Base-by-base conservation (phyloP, 2,329 filamentous ascomycete genomes). In the Incumbomyces delicatus region DNA sequence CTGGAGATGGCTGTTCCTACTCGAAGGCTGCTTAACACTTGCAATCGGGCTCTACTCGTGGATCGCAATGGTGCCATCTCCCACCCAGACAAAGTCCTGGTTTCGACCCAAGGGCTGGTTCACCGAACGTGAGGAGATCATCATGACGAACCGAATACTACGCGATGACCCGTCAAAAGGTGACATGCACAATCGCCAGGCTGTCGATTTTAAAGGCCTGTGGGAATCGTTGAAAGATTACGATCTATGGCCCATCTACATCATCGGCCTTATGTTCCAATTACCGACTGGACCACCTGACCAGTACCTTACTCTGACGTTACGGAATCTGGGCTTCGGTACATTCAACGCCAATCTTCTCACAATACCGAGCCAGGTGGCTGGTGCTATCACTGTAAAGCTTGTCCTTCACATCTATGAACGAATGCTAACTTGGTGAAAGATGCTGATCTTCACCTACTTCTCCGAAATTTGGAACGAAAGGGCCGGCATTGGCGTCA, bases 111-210 rank as follows among this genome's bases (percentile, higher is more conserved):
- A 20, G 11, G 79, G 80, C 6, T 81, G 79, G 80, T 81, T 81
- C 59, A 75, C 66, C 1, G 78, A 80, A 57, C 67, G 73, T 1
- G 77, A 85, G 58, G 81, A 85, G 55, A 70, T 73, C 20, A 83
- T 85, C 51, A 77, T 85, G 71, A 73, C 81, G 29, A 85, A 83
- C 56, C 42, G 50, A n/a, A 34, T 54, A 12, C 22, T 50, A 12
- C 43, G 50, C 30, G 50, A 50, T 20, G 50, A 53, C 17, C 50
- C 51, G 22, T 42, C 29, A 11, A 78, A 78, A 55, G 73, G 74
- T 16, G 69, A 70, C 47, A 77, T 77, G 74, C 72, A 76, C 57
- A 77, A 77, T 31, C 57, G 73, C 1, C 68, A 78, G 52, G 70
- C 68, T 0, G 60, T 78, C 1, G 68, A 65, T 0, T 56, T 64